These are phyloP conservation scores for Kandelia obovata DNA, from an alignment of 345 rosid species.

Conservation along the genomic window DNA sequence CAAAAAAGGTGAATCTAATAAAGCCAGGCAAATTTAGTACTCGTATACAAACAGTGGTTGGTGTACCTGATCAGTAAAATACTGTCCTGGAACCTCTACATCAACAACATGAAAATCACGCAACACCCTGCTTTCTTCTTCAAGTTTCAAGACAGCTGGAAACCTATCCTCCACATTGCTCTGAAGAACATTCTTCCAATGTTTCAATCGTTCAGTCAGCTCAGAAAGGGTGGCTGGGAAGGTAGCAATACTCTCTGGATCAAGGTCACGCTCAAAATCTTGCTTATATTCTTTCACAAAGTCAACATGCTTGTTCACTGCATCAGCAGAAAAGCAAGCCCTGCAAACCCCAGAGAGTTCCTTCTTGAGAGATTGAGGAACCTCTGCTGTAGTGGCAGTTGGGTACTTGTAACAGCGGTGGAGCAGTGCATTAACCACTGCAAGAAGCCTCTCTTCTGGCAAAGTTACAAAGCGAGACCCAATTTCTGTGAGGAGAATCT, in stretches of 20 bases:
- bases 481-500: constrained; percentile 90
- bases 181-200: constrained; percentile 96
- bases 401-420: constrained; percentile 99
- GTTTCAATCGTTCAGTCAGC: constrained; percentile 82
- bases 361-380: constrained; percentile 96
- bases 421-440: constrained; percentile 93
- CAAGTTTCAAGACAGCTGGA: constrained; percentile 91
- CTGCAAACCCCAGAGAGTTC: constrained; percentile 98
- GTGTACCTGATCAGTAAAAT: constrained; percentile 87
- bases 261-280: constrained; percentile 96
- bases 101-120: constrained; percentile 96
- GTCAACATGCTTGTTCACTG: constrained; percentile 91
- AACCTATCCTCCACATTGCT: constrained; percentile 98
- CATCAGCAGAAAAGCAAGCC: constrained; percentile 99
- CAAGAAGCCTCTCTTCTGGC: constrained; percentile 97
- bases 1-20: neutral
- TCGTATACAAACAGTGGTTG: neutral
- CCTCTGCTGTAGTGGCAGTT: constrained; percentile 95
- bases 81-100: constrained; percentile 99
- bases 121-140: constrained; percentile 92
- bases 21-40: neutral
- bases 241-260: constrained; percentile 87
- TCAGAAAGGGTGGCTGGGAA: constrained; percentile 93
- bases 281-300: constrained; percentile 97
- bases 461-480: constrained; percentile 94